phyloP scores from a whole-genome alignment of 768 basidiomycete genomes.

The Tricholoma matsutake region DNA sequence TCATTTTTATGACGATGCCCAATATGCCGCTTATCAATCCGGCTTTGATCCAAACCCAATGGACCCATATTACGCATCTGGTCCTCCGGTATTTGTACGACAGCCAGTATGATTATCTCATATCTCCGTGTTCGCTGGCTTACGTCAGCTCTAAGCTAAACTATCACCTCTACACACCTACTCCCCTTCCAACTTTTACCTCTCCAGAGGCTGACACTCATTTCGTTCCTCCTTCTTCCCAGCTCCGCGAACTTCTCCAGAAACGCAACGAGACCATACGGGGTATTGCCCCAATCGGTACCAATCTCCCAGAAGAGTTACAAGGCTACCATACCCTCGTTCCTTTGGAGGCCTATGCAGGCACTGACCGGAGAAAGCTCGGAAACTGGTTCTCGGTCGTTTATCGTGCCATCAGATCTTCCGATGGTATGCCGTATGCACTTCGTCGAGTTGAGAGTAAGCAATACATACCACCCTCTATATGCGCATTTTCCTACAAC shows the following conservation, averaged over 20 bases:
- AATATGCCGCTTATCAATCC: slow-evolving; percentile 26
- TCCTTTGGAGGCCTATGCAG: slow-evolving; percentile 59
- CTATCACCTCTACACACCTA: slow-evolving; percentile 87
- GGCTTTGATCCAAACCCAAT: slow-evolving; percentile 38
- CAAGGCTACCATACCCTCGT: slow-evolving; percentile 89
- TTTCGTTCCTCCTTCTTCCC: slow-evolving; percentile 58
- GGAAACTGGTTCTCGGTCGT: slow-evolving; percentile 84
- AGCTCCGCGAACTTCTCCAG: slow-evolving; percentile 44
- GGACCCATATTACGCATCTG: slow-evolving; percentile 39
- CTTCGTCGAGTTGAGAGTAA: slow-evolving; percentile 86
- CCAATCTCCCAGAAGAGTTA: slow-evolving; percentile 78
- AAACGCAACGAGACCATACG: slow-evolving; percentile 67
- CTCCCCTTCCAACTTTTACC: slow-evolving; percentile 54
- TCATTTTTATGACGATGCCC: slow-evolving; percentile 26
- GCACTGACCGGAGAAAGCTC: slow-evolving; percentile 66
- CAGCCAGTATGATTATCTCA: slow-evolving; percentile 60
- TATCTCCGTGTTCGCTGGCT: background rate
- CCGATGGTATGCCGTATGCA: slow-evolving; percentile 75
- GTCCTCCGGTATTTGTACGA: slow-evolving; percentile 49
- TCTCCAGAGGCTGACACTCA: slow-evolving; percentile 48
- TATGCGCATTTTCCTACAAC: slow-evolving; percentile 8
- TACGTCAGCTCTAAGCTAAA: slow-evolving; percentile 58
- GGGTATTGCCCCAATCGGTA: slow-evolving; percentile 40
- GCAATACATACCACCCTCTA: slow-evolving; percentile 22
- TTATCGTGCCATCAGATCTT: slow-evolving; percentile 75